Percentiles rank a stretch among this genome's conserved stretches.
Conservation (phyloP, 352 stramenopile species). For the Globisporangium radiosum region DNA sequence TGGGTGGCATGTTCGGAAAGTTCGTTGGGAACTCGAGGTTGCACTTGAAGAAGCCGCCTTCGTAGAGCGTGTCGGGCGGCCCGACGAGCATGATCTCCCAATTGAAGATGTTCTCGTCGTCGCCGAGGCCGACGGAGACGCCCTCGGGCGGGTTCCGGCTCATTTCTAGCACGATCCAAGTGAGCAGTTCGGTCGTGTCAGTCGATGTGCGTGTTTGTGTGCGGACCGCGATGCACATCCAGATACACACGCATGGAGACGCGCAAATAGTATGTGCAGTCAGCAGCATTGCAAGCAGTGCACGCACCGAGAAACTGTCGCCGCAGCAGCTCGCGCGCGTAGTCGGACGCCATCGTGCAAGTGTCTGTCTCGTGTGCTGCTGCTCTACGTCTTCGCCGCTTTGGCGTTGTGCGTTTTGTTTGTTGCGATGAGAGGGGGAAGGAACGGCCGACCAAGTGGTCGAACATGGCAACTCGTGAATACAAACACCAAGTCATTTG, state of each 20-base stretch:
- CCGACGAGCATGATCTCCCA: slow-evolving; percentile 99
- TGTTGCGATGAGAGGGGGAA: neutral
- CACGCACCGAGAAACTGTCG: slow-evolving; percentile 74
- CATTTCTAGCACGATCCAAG: slow-evolving; percentile 82
- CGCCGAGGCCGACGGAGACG: slow-evolving; percentile 95
- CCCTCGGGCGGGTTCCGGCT: slow-evolving; percentile 98
- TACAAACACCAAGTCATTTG: neutral
- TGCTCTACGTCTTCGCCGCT: neutral
- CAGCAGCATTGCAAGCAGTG: neutral
- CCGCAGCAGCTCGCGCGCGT: slow-evolving; percentile 74
- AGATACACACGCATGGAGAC: neutral
- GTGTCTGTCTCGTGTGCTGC: neutral
- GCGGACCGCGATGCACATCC: too few species aligned
- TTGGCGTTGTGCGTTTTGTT: neutral
- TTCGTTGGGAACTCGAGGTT: slow-evolving; percentile 95
- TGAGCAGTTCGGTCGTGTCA: neutral
- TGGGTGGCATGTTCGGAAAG: slow-evolving; percentile 98
- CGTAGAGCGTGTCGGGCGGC: slow-evolving; percentile 89
- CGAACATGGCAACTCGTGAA: neutral
- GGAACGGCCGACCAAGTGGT: neutral
- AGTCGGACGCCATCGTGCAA: slow-evolving; percentile 38
- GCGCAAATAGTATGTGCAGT: neutral
- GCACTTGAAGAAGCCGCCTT: slow-evolving; percentile 99
- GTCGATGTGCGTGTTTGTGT: neutral
- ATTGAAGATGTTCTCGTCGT: slow-evolving; percentile 98